Evolutionary conservation across 805 yeast species (phyloP), one percentile per base, ranked within the genome.

Genomic region (Lachancea thermotolerans): DNA sequence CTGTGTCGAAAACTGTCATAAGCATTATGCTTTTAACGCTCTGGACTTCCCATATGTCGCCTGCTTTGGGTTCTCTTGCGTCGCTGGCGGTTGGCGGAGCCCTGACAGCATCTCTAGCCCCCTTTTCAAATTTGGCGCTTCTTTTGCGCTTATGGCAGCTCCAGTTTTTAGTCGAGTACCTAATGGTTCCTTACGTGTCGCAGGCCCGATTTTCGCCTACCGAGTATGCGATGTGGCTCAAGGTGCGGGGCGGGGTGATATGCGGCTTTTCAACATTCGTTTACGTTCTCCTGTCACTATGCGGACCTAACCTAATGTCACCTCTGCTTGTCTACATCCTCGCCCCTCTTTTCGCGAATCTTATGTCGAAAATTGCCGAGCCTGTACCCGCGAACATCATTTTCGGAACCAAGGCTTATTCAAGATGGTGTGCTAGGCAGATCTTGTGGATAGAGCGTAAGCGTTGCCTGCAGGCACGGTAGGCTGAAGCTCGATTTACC

Each of bases 191-290:
- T 4, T 79, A 75, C 56, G 74, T 79, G 56, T 53, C 65, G 9
- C 62, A 74, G 10, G 62, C 77, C 16, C 73, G 75, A 10, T 71
- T 76, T 45, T 59, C 71, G 4, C 56, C 55, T 4, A 50, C 60
- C n/a, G 75, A 75, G 43, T 65, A 67, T 35, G 60, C 67, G 14
- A 69, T 65, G 43, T 79, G 84, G 84, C 60, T 69, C 39, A 65
- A 65, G 10, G 69, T 78, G 11, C 66, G 84, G 34, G 77, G 74
- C 44, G 83, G 82, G 0, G 68, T 75, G 28, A 59, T 80, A 41
- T 72, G 74, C 49, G 83, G 82, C 5, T 78, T 78, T 50, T 78
- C 82, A 2, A 55, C 75, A 8, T 69, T 69, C 39, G 74, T 70
- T 57, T 78, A 66, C 50, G 50, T 64, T 44, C 56, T 75, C 40